Percentiles rank a stretch among this genome's conserved stretches.
Conservation (phyloP, 2,329 filamentous ascomycete genomes). For the Bipolaris bicolor region DNA sequence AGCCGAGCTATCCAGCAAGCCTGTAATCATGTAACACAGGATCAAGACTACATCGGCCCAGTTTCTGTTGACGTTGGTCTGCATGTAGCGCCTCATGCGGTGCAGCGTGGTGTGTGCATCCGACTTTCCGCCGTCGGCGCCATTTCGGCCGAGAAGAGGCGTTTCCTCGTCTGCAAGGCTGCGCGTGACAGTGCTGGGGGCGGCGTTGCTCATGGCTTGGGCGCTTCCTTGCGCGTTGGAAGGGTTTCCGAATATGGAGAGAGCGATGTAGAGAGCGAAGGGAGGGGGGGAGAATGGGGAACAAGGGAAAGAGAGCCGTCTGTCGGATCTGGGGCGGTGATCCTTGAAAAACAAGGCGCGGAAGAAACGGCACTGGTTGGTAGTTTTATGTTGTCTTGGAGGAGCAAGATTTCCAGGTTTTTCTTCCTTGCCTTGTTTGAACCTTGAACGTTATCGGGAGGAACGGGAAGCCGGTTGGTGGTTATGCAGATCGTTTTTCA, state of each 20-base stretch:
- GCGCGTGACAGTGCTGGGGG: constrained; percentile 16
- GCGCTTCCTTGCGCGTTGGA: not conserved
- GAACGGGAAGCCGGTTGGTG: constrained; percentile 5
- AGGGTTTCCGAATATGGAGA: no score
- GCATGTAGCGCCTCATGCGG: constrained; percentile 44
- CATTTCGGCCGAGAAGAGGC: constrained; percentile 39
- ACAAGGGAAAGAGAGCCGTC: not conserved
- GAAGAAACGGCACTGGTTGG: constrained; percentile 13
- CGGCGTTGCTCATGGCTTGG: constrained; percentile 23
- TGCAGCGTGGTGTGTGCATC: constrained; percentile 14
- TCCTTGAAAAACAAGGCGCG: constrained; percentile 5
- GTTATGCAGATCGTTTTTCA: constrained; percentile 16
- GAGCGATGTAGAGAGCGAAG: no score
- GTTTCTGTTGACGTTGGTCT: constrained; percentile 62
- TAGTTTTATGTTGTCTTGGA: constrained; percentile 14
- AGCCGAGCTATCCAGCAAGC: constrained; percentile 76
- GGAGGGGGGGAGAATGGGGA: not conserved
- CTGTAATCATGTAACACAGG: constrained; percentile 77
- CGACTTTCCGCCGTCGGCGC: constrained; percentile 28
- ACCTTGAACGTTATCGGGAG: not conserved
- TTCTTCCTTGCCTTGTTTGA: not conserved
- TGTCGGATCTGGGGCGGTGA: constrained; percentile 5
- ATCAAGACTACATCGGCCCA: constrained; percentile 73
- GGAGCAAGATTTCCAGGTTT: not conserved
- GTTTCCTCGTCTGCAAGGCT: constrained; percentile 38